phyloP scores from a whole-genome alignment of 2,329 filamentous ascomycete species.

The Huntiella abstrusa region DNA sequence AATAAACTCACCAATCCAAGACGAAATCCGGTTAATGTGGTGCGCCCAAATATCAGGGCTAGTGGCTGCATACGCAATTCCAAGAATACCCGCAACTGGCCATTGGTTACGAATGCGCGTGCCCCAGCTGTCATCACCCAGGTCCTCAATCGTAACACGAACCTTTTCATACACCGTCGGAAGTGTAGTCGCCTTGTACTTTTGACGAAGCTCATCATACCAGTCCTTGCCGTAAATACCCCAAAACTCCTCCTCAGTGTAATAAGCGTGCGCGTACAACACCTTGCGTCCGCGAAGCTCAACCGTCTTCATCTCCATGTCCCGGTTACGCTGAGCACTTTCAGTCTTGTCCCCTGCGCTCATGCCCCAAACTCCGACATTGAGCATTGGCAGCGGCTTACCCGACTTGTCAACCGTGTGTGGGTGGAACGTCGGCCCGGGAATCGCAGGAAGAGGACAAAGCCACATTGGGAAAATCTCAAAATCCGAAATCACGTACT shows the following conservation, averaged over 20 bases:
- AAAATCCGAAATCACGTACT: slow-evolving; percentile 27
- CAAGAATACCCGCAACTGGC: slow-evolving; percentile 8
- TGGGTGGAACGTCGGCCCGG: slow-evolving; percentile 15
- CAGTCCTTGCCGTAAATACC: slow-evolving; percentile 37
- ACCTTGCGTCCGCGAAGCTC: slow-evolving; percentile 48
- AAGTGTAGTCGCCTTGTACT: slow-evolving; percentile 39
- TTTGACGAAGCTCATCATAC: slow-evolving; percentile 38
- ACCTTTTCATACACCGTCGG: slow-evolving; percentile 53
- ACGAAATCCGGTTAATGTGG: slow-evolving; percentile 7
- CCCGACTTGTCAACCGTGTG: slow-evolving; percentile 16
- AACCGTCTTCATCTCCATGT: slow-evolving; percentile 38
- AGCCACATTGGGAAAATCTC: slow-evolving; percentile 37
- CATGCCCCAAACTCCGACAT: slow-evolving; percentile 45
- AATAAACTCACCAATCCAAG: slow-evolving; percentile 6
- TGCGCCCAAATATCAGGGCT: slow-evolving; percentile 8
- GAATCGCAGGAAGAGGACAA: slow-evolving; percentile 30
- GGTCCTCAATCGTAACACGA: slow-evolving; percentile 21
- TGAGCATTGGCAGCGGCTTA: slow-evolving; percentile 24
- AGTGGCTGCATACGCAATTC: slow-evolving; percentile 3
- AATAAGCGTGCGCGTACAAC: slow-evolving; percentile 52
- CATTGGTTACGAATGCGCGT: slow-evolving; percentile 9
- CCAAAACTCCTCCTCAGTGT: slow-evolving; percentile 52
- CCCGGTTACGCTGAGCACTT: slow-evolving; percentile 26
- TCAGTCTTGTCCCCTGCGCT: slow-evolving; percentile 21
- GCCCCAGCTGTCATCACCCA: slow-evolving; percentile 2